Evolutionary conservation across 1,284 basidiomycete species (phyloP).

Genomic region (Pseudozyma hubeiensis): DNA sequence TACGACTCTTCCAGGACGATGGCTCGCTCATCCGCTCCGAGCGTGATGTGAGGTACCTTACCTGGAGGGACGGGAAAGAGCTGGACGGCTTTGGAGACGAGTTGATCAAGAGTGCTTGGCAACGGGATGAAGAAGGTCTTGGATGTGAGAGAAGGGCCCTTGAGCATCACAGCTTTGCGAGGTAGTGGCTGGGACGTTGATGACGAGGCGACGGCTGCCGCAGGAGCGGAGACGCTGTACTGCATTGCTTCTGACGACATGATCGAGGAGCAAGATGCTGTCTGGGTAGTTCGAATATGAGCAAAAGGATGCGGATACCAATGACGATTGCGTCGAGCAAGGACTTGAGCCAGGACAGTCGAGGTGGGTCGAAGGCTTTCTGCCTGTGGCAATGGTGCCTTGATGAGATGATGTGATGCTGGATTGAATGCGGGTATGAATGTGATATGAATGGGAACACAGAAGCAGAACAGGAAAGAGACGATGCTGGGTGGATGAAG

Average conservation of each 20-base stretch:
- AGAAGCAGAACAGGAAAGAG: background rate
- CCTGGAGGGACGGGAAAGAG: slow-evolving; percentile 61
- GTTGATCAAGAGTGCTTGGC: slow-evolving; percentile 52
- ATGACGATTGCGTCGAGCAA: too few species aligned
- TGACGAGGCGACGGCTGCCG: slow-evolving; percentile 8
- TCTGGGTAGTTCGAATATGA: too few species aligned
- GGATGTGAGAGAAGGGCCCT: slow-evolving; percentile 61
- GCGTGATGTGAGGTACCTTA: slow-evolving; percentile 59
- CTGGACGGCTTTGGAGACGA: slow-evolving; percentile 56
- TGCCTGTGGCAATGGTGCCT: background rate
- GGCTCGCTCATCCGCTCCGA: slow-evolving; percentile 55
- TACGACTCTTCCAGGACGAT: slow-evolving; percentile 62
- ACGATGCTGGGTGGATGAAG: background rate
- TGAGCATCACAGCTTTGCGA: slow-evolving; percentile 58
- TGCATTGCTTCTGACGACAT: slow-evolving; percentile 1
- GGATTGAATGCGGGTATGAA: background rate
- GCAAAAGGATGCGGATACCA: too few species aligned
- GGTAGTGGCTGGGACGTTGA: slow-evolving; percentile 11
- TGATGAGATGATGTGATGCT: background rate
- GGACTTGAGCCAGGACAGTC: background rate
- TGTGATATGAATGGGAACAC: background rate
- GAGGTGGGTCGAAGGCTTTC: background rate
- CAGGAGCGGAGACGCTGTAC: background rate
- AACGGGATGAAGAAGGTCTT: slow-evolving; percentile 61
- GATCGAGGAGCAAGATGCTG: too few species aligned